phyloP scores from a whole-genome alignment of 148 eudicot species.

The Amaranthus hypochondriacus region DNA sequence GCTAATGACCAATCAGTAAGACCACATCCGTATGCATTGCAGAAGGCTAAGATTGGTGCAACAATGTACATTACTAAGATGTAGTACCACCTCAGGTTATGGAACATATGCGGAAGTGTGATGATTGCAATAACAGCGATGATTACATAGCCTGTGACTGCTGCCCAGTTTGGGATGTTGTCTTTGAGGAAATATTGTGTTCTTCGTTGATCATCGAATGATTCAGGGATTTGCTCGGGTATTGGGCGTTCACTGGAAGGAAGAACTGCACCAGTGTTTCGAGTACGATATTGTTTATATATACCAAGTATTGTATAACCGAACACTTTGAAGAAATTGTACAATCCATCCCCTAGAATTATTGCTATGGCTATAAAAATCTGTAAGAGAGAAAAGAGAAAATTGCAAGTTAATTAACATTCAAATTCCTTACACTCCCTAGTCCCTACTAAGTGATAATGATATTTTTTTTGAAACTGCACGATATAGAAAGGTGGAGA shows the following conservation, averaged over 20 bases:
- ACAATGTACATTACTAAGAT: slow-evolving; percentile 55
- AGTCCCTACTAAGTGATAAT: too few relatives aligned
- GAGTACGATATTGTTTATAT: slow-evolving; percentile 33
- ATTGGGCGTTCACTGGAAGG: slow-evolving; percentile 27
- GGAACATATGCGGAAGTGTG: slow-evolving; percentile 63
- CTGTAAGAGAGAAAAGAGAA: slow-evolving; percentile 22
- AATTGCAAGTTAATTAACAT: not conserved
- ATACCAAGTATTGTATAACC: slow-evolving; percentile 39
- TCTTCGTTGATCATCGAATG: slow-evolving; percentile 64
- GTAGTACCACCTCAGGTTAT: slow-evolving; percentile 73
- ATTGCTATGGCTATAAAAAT: slow-evolving; percentile 72
- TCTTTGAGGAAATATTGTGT: slow-evolving; percentile 66
- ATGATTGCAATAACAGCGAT: slow-evolving; percentile 50
- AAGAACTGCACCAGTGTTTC: slow-evolving; percentile 25
- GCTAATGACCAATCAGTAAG: slow-evolving; percentile 85
- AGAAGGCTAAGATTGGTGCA: slow-evolving; percentile 70
- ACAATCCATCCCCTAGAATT: slow-evolving; percentile 87
- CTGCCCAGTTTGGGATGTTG: slow-evolving; percentile 66
- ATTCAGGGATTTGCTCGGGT: slow-evolving; percentile 11
- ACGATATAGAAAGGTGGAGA: too few relatives aligned
- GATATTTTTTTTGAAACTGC: too few relatives aligned
- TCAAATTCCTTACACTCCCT: too few relatives aligned
- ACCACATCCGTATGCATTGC: slow-evolving; percentile 93
- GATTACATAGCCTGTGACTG: slow-evolving; percentile 43
- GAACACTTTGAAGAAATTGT: slow-evolving; percentile 64